Conservation (phyloP, 2,329 filamentous ascomycete genomes). For the Aspergillus sp. region DNA sequence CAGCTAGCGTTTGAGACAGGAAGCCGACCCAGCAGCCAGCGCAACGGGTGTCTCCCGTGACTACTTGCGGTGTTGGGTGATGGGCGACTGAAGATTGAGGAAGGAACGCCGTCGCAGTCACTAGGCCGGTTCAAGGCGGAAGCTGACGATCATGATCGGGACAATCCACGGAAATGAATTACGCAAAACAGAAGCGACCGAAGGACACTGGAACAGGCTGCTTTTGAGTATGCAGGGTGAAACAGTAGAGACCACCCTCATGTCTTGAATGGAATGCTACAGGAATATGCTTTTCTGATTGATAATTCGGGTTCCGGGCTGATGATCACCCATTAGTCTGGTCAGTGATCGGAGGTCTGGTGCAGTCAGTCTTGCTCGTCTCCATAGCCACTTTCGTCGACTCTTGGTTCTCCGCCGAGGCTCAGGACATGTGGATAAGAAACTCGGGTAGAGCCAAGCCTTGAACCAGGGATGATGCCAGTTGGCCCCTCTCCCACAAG, state of each 20-base stretch:
- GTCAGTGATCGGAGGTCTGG: neutral
- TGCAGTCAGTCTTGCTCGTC: slow-evolving; percentile 10
- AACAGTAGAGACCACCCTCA: neutral
- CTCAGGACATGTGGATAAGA: slow-evolving; percentile 8
- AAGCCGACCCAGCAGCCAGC: slow-evolving; percentile 1
- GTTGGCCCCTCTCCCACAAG: neutral
- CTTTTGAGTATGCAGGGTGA: neutral
- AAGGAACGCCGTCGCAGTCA: neutral
- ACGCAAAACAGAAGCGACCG: slow-evolving; percentile 1
- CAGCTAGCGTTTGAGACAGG: slow-evolving; percentile 1
- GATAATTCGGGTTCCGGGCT: slow-evolving; percentile 10
- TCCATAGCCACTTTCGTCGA: slow-evolving; percentile 18
- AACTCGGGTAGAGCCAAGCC: slow-evolving; percentile 16
- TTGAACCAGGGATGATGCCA: slow-evolving; percentile 10
- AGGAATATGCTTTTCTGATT: neutral
- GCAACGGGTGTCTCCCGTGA: slow-evolving; percentile 5
- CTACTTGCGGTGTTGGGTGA: neutral
- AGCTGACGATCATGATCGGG: slow-evolving; percentile 5
- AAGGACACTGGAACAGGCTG: neutral
- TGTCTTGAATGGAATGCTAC: neutral
- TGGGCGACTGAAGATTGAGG: neutral
- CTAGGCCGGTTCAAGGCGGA: neutral
- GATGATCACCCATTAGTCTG: slow-evolving; percentile 19
- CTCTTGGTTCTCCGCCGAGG: slow-evolving; percentile 19
- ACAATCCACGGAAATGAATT: slow-evolving; percentile 5